Evolutionary conservation across 768 basidiomycete species (phyloP), one percentile per base, ranked within the genome.

Genomic region (Amanita rimosa): DNA sequence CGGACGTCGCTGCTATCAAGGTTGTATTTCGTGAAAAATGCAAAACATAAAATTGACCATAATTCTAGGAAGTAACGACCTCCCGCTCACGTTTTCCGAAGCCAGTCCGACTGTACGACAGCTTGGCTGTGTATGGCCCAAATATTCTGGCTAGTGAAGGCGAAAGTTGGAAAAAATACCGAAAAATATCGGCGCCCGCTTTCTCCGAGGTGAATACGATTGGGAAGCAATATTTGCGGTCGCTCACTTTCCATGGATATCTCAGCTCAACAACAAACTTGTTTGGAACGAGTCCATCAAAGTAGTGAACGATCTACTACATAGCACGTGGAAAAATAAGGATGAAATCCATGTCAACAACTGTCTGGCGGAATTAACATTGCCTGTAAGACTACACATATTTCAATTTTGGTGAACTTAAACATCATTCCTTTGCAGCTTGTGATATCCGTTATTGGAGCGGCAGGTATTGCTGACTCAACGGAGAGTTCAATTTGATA

Each of bases 61-160:
- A 2, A 37, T 26, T 37, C 34, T 22, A 81, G 79, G 78, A 79
- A 60, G 63, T 81, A 4, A 67, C 70, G 3, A 63, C 65, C 11
- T 67, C 69, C 19, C 66, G 76, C 10, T 62, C 69, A 8, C 70
- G 72, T 11, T 84, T 81, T 53, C 75, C 78, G 0, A 84, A 84
- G 54, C 74, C 78, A 6, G 55, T 75, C 0, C 53, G 70, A 4
- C 56, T 65, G 22, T 83, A 83, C 53, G 52, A 40, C 1, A 52
- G 66, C 13, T 60, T 84, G 14, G 50, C 61, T 0, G 67, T 78
- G 49, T 84, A 73, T 56, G 82, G 83, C 5, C 57, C 57, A 5
- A 86, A 84, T 53, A 77, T 84, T 38, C 71, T 85, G n/a, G 72
- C 70, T 1, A 75, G 78, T 0, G 82, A 84, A 54, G 77, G 74